A percentile compares a stretch with the other conserved stretches of the same genome.
Conservation (phyloP, 2,329 filamentous ascomycete species). For the Arthrobotrys sphaeroides region DNA sequence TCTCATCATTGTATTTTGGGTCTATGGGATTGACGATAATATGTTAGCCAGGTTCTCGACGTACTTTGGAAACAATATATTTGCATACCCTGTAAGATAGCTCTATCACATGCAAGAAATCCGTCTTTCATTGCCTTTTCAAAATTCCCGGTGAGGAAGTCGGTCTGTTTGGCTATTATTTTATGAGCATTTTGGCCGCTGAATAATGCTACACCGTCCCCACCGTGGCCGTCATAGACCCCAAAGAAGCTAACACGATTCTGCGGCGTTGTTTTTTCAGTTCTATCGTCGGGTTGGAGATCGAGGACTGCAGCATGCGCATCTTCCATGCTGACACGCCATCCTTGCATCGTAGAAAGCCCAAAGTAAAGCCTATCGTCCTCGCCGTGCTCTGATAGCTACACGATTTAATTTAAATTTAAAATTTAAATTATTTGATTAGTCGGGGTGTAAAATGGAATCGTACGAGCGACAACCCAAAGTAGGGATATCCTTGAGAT, state of each 20-base stretch:
- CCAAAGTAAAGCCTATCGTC: constrained; percentile 94
- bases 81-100: constrained; percentile 94
- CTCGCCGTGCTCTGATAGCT: constrained; percentile 89
- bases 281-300: constrained; percentile 72
- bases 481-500: not conserved
- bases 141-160: constrained; percentile 89
- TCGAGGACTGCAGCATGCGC: constrained; percentile 90
- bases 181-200: constrained; percentile 91
- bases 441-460: not conserved
- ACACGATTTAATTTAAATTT: too few species aligned
- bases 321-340: constrained; percentile 99
- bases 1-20: constrained; percentile 95
- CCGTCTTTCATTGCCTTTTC: constrained; percentile 97
- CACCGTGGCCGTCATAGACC: constrained; percentile 96
- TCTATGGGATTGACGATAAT: constrained; percentile 85
- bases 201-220: constrained; percentile 94
- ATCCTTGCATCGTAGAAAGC: constrained; percentile 98
- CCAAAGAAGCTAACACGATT: constrained; percentile 92
- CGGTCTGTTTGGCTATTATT: constrained; percentile 93
- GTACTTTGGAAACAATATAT: not conserved
- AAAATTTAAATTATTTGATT: constrained; percentile 15
- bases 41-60: not conserved
- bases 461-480: not conserved
- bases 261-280: constrained; percentile 71
- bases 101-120: constrained; percentile 93